phyloP scores from a whole-genome alignment of 352 stramenopile species.

The Phytophthora tentaculata region DNA sequence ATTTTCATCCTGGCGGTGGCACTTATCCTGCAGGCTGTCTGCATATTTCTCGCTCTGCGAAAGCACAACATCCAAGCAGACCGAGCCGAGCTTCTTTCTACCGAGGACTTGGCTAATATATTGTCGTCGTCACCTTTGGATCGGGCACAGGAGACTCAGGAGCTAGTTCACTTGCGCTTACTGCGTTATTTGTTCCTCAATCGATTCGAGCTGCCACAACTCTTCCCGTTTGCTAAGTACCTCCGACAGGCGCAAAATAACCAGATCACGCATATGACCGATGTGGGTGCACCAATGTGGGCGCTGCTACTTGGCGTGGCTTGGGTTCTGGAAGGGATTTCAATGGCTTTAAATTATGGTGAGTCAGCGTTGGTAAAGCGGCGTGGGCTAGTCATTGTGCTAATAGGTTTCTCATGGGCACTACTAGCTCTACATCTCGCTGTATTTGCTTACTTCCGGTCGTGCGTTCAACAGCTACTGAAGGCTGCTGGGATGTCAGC shows the following conservation, averaged over 20 bases:
- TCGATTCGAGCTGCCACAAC: conserved; percentile 44
- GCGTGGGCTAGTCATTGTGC: conserved; percentile 33
- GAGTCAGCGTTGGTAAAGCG: conserved; percentile 10
- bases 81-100: conserved; percentile 44
- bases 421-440: conserved; percentile 38
- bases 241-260: conserved; percentile 69
- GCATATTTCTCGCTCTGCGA: conserved; percentile 51
- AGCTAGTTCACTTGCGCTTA: conserved; percentile 41
- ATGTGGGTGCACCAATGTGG: conserved; percentile 69
- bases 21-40: conserved; percentile 52
- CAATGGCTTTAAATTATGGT: conserved; percentile 9
- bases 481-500: conserved; percentile 30
- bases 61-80: conserved; percentile 43
- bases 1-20: conserved; percentile 62
- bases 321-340: conserved; percentile 42
- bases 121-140: background rate
- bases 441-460: conserved; percentile 50
- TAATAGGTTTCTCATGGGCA: conserved; percentile 37
- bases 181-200: conserved; percentile 51
- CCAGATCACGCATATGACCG: conserved; percentile 79
- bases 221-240: conserved; percentile 79
- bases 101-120: conserved; percentile 33
- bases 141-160: conserved; percentile 10
- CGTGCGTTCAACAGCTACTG: conserved; percentile 40
- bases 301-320: conserved; percentile 46